Evolutionary conservation across 2,329 filamentous ascomycete species (phyloP).

Genomic region (Nothophaeocryptopus gaeumannii): DNA sequence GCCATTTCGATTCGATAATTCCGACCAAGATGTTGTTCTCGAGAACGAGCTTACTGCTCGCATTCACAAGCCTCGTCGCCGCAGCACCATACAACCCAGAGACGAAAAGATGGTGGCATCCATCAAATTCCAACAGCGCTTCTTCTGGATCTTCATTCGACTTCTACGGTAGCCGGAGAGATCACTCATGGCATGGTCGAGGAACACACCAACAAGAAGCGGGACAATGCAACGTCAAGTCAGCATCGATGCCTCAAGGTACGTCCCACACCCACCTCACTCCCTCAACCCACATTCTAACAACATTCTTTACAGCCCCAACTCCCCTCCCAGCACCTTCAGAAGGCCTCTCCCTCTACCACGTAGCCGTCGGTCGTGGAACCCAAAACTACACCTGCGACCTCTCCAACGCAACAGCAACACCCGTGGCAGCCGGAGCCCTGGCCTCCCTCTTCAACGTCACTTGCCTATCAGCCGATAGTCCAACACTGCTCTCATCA

Average conservation of each 20-base stretch:
- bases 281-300: background rate
- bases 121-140: slow-evolving; percentile 9
- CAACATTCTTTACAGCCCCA: slow-evolving; percentile 23
- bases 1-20: background rate
- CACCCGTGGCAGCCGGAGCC: slow-evolving; percentile 68
- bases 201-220: too few species aligned
- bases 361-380: slow-evolving; percentile 82
- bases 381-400: slow-evolving; percentile 93
- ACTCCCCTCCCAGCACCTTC: slow-evolving; percentile 59
- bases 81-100: slow-evolving; percentile 20
- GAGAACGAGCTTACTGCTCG: slow-evolving; percentile 22
- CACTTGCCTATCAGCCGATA: slow-evolving; percentile 70
- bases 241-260: slow-evolving; percentile 23
- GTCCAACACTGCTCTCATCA: slow-evolving; percentile 62
- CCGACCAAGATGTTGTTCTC: slow-evolving; percentile 27
- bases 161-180: slow-evolving; percentile 10
- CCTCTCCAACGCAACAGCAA: slow-evolving; percentile 52
- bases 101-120: slow-evolving; percentile 20
- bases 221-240: slow-evolving; percentile 13
- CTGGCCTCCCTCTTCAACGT: slow-evolving; percentile 84
- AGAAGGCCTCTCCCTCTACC: slow-evolving; percentile 62
- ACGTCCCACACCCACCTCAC: background rate
- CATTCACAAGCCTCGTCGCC: slow-evolving; percentile 16
- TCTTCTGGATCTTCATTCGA: background rate
- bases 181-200: too few species aligned